Evolutionary conservation across 2,329 filamentous ascomycete species (phyloP).

Genomic region (Fusarium sp.): DNA sequence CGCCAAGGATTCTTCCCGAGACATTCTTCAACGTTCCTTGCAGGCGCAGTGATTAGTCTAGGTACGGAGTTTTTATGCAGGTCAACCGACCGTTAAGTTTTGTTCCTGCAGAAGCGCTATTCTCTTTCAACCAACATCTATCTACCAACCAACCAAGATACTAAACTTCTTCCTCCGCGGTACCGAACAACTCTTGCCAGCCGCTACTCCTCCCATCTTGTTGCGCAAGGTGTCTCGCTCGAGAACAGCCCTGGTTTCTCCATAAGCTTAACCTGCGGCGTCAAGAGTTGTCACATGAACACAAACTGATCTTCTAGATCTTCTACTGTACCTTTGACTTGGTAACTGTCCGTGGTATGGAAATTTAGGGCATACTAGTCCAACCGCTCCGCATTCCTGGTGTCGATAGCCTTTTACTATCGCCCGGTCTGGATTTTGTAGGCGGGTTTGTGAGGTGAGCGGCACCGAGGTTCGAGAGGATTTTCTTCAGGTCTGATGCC

Average conservation of each 20-base stretch:
- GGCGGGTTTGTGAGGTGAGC: not conserved
- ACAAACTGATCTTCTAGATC: not conserved
- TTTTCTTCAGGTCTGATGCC: not conserved
- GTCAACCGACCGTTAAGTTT: not conserved
- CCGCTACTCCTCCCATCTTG: not conserved
- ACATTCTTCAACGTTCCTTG: not conserved
- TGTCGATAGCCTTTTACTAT: not conserved
- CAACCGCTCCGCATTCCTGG: not conserved
- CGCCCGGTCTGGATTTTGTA: not conserved
- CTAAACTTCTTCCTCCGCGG: not conserved
- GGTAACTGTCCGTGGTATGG: not conserved
- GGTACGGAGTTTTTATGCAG: not conserved
- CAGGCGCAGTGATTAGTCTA: not conserved
- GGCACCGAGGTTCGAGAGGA: not conserved
- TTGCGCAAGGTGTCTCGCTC: not conserved
- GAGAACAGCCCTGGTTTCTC: not conserved
- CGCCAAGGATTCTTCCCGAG: not conserved
- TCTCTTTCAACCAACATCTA: not conserved
- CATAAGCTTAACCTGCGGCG: conserved; percentile 15
- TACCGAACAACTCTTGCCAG: not conserved
- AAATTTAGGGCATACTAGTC: not conserved
- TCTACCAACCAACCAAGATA: not conserved
- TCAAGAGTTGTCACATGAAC: not conserved
- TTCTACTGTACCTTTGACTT: not conserved
- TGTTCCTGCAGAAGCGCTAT: not conserved